Evolutionary conservation across 1,284 basidiomycete species (phyloP).

Genomic region (Fomitopsis betulina): DNA sequence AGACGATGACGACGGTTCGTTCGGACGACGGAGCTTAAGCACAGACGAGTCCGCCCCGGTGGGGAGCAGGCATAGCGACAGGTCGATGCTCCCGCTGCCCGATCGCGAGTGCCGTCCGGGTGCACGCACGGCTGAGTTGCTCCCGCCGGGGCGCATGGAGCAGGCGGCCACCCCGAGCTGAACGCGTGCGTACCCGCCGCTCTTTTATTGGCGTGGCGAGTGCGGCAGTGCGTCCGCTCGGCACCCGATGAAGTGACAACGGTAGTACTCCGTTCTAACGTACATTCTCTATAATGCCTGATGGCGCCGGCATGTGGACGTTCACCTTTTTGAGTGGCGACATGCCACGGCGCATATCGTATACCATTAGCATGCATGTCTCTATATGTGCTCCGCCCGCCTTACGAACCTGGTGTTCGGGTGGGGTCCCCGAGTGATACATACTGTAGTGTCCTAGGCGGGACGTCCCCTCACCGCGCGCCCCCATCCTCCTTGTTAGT

Average conservation of each 20-base stretch:
- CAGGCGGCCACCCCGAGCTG: not conserved
- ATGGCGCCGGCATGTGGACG: not conserved
- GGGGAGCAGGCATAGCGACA: not conserved
- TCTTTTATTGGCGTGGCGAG: not conserved
- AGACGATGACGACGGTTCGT: slow-evolving; percentile 20
- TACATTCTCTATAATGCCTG: not conserved
- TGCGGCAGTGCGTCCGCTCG: not conserved
- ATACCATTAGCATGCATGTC: not conserved
- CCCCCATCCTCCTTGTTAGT: not conserved
- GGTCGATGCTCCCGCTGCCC: slow-evolving; percentile 4
- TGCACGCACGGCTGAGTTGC: slow-evolving; percentile 3
- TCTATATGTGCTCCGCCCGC: not conserved
- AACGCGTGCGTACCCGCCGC: not conserved
- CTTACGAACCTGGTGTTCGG: not conserved
- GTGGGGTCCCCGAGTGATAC: not conserved
- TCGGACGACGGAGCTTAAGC: not conserved
- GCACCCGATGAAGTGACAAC: not conserved
- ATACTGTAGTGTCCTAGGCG: not conserved
- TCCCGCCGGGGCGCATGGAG: not conserved
- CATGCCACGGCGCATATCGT: not conserved
- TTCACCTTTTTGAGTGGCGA: slow-evolving; percentile 2
- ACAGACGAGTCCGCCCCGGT: not conserved
- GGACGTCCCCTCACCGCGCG: not conserved
- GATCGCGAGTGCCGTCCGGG: slow-evolving; percentile 20
- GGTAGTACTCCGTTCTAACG: not conserved